Base-by-base conservation (phyloP, 2,329 filamentous ascomycete species). In the Paracoccidioides lutzii region DNA sequence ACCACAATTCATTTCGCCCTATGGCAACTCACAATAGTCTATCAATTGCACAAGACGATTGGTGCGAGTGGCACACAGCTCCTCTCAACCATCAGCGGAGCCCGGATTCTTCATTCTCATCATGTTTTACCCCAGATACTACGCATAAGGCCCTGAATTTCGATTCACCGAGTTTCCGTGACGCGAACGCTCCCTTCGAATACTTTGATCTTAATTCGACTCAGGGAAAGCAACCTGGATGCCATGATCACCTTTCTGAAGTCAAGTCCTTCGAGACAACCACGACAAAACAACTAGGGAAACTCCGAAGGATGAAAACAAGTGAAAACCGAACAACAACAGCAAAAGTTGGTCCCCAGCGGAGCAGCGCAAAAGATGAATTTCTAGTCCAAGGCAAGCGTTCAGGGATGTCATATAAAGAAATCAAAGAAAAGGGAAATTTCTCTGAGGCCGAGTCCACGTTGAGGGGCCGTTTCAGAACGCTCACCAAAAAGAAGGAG, bases 361-460 rank as follows among this genome's bases (percentile, higher is more conserved):
- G 60, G 52, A 58, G 59, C 60, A 57, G 62, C 54, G 43, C 60
- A 8, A 68, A 67, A 42, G 72, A 76, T 56, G 63, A 62, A 3
- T 70, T 73, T 50, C 61, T 77, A 4, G 65, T 77, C 8, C 60
- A 67, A 8, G 71, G 66, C 56, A 75, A 75, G 57, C 64, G 63
- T 3, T 62, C 65, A 7, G 74, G 73, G 0, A 63, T 74, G 30
- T 75, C 74, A 1, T 77, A 77, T 64, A 75, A 72, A 55, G 69
- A 75, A 8, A 77, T 77, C 60, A 76, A 75, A 57, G 64, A 65
- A 28, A 61, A 67, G 2, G 71, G 72, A 0, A 64, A 65, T 0
- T 75, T 76, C 58, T 67, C 66, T 30, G 74, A 76, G 57, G 73
- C 75, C 0, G 75, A 76, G 54, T 77, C 75, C 3, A 77, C 75